These are phyloP conservation scores for Beauveria scarabaeidicola DNA, from an alignment of 2,329 filamentous ascomycete species.

Conservation along the genomic window DNA sequence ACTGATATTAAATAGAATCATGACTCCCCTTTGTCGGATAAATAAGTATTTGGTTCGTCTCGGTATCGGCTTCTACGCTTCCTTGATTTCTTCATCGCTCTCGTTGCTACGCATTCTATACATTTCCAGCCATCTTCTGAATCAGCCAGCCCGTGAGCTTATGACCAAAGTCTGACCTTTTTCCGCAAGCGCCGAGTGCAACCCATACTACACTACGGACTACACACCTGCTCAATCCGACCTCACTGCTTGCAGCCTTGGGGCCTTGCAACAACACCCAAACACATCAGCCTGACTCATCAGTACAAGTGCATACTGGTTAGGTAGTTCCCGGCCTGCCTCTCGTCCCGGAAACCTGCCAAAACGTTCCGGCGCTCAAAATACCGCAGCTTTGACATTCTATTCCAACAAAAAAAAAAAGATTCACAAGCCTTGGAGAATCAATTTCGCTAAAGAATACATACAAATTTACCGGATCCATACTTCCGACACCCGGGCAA, in stretches of 20 bases:
- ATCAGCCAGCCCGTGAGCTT: not conserved
- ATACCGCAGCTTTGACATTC: not conserved
- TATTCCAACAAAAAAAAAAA: not conserved
- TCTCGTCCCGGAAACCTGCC: not conserved
- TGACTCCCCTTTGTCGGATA: not conserved
- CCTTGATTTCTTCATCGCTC: not conserved
- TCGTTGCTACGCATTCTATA: not conserved
- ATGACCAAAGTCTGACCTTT: not conserved
- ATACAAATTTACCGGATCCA: constrained; percentile 1
- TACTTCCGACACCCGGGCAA: constrained; percentile 3
- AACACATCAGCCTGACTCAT: constrained; percentile 9
- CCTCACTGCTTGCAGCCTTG: not conserved
- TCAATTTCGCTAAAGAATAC: not conserved
- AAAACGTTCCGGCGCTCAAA: not conserved
- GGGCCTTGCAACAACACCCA: not conserved
- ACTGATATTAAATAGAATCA: constrained; percentile 1
- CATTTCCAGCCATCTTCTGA: not conserved
- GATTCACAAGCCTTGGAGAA: not conserved
- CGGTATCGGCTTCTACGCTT: not conserved
- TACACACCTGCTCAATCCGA: not conserved
- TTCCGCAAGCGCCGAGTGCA: not conserved
- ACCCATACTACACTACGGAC: no score
- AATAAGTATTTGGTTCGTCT: not conserved
- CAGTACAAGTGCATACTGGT: not conserved
- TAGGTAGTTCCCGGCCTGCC: not conserved